These are phyloP conservation scores for Sphaerosporella brunnea DNA, from an alignment of 495 filamentous ascomycete genomes.

Conservation along the genomic window DNA sequence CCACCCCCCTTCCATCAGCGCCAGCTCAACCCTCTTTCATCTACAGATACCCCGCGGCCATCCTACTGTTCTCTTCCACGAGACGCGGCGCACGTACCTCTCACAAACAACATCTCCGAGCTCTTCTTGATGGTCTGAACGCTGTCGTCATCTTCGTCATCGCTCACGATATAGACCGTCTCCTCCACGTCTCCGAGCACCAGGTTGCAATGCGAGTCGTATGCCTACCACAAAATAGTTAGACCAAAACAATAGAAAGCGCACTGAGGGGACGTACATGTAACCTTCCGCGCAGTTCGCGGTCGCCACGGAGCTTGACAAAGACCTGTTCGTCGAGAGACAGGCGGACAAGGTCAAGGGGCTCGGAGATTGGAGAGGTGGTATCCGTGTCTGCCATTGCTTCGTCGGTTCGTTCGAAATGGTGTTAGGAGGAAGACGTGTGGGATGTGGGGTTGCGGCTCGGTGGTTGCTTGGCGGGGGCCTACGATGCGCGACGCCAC, in stretches of 20 bases:
- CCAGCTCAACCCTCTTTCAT: too few relatives aligned
- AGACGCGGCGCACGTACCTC: conserved; percentile 51
- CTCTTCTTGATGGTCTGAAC: conserved; percentile 84
- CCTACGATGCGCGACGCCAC: too few relatives aligned
- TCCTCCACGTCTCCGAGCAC: conserved; percentile 94
- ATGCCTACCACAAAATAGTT: too few relatives aligned
- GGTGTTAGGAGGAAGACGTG: too few relatives aligned
- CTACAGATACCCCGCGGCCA: not conserved
- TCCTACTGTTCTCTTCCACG: not conserved
- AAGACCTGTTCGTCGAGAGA: conserved; percentile 94
- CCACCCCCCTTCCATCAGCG: too few relatives aligned
- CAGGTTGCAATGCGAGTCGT: conserved; percentile 97
- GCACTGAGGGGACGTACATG: conserved; percentile 53
- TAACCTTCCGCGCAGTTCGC: conserved; percentile 83
- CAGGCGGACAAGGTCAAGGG: conserved; percentile 79
- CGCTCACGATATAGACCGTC: conserved; percentile 76
- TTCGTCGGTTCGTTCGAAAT: too few relatives aligned
- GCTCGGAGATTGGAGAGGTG: conserved; percentile 17
- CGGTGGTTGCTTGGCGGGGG: too few relatives aligned
- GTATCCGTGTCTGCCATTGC: conserved; percentile 22
- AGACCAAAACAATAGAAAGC: too few relatives aligned
- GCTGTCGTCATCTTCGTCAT: conserved; percentile 68
- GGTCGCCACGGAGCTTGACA: conserved; percentile 87
- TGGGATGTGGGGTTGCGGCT: too few relatives aligned
- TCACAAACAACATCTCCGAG: conserved; percentile 97